Evolutionary conservation across 805 yeast genomes (phyloP), one percentile per base, ranked within the genome.

Genomic region (Metschnikowia baotianmanensis): DNA sequence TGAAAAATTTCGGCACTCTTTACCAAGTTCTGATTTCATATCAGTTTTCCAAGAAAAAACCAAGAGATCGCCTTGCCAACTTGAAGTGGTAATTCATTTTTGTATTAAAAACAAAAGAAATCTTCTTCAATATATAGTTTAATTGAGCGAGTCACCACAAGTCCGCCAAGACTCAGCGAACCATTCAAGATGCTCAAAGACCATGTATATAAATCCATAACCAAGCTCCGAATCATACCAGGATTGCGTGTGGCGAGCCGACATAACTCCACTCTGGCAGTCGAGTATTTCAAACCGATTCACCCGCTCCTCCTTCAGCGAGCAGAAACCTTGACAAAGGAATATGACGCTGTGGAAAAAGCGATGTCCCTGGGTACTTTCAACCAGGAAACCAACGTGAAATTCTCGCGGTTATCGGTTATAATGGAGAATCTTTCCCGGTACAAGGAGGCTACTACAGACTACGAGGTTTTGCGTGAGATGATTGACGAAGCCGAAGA

Each of bases 261-360:
- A 12, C 19, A 11, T 22, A 48, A 46, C 35, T 26, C 41, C 13
- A 28, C 31, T 3, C 23, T 24, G 17, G 36, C 42, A 4, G 6
- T 16, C 9, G 23, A 15, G 18, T 23, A 20, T n/a, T 43, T 44
- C 34, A 40, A 43, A 24, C 55, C 54, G 11, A 56, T 69, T 22
- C 75, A 69, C 38, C 75, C 75, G 2, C 54, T 67, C n/a, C 55
- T 69, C 12, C 45, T 64, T 13, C 51, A 61, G 47, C 48, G 74
- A 46, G 74, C 69, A 1, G 61, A 65, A 38, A 36, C 40, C 10
- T 57, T 69, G 57, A 38, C 56, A 23, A 20, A 35, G 11, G 69
- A 69, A 40, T 62, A 54, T 43, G 46, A 42, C 13, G 50, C 37
- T 5, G 46, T 68, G 12, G 69, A 67, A 37, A 39, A 50, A 19